Evolutionary conservation across 352 stramenopile species (phyloP).

Genomic region (Pythium volutum): DNA sequence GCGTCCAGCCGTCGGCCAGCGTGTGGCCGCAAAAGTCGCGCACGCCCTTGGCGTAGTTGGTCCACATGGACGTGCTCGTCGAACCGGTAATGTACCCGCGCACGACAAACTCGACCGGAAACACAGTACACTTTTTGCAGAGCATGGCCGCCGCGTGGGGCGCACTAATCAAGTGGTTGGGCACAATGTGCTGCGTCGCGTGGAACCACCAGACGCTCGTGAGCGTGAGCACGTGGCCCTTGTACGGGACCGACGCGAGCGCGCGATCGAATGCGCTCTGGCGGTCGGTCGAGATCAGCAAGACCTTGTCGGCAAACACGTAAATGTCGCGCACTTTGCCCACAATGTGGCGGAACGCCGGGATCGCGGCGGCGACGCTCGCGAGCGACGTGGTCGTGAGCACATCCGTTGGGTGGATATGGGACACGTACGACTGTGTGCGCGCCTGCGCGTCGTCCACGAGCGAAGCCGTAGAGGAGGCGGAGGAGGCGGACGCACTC

Average conservation of each 20-base stretch:
- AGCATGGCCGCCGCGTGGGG: constrained; percentile 96
- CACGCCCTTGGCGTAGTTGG: constrained; percentile 96
- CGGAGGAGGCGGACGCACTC: background rate
- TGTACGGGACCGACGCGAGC: constrained; percentile 96
- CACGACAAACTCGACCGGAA: constrained; percentile 99
- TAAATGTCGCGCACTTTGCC: constrained; percentile 94
- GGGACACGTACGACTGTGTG: constrained; percentile 65
- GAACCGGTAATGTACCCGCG: constrained; percentile 96
- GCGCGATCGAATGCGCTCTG: constrained; percentile 98
- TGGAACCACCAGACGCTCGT: constrained; percentile 97
- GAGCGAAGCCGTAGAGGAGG: constrained; percentile 19
- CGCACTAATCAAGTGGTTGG: constrained; percentile 95
- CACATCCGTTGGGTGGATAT: constrained; percentile 42
- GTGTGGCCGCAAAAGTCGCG: constrained; percentile 96
- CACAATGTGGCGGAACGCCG: constrained; percentile 56
- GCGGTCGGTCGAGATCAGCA: constrained; percentile 98
- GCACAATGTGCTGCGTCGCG: constrained; percentile 94
- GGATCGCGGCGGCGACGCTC: constrained; percentile 30
- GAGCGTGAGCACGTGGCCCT: constrained; percentile 96
- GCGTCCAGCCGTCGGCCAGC: constrained; percentile 92
- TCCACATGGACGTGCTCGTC: constrained; percentile 99
- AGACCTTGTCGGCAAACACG: constrained; percentile 80
- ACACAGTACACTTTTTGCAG: constrained; percentile 94
- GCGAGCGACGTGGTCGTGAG: constrained; percentile 63
- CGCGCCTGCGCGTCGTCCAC: constrained; percentile 51